These are phyloP conservation scores for Starmerella sirachaensis DNA, from an alignment of 805 yeast genomes.

Conservation along the genomic window DNA sequence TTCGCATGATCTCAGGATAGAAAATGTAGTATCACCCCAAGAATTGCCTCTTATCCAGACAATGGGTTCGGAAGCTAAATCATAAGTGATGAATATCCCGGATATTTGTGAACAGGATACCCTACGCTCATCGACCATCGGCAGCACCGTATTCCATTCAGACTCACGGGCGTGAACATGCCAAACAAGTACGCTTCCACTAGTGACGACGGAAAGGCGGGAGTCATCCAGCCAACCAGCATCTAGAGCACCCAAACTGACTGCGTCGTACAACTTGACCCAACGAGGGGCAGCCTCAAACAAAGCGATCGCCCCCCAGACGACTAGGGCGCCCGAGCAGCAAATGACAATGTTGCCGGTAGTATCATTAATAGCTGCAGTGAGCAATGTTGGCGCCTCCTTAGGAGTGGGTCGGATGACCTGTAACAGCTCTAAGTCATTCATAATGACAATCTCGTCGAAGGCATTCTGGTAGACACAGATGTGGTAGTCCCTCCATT, in stretches of 20 bases:
- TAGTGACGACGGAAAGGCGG: slow-evolving; percentile 38
- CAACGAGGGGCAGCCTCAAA: slow-evolving; percentile 19
- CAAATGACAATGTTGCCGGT: slow-evolving; percentile 39
- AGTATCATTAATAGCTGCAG: slow-evolving; percentile 47
- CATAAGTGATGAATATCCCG: too few species aligned
- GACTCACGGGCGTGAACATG: too few species aligned
- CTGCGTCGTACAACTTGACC: slow-evolving; percentile 3
- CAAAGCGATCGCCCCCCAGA: slow-evolving; percentile 21
- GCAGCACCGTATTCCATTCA: too few species aligned
- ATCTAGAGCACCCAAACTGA: slow-evolving; percentile 32
- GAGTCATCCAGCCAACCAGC: slow-evolving; percentile 42
- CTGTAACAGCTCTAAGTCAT: slow-evolving; percentile 46
- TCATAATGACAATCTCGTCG: slow-evolving; percentile 56
- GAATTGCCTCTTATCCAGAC: too few species aligned
- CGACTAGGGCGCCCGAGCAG: slow-evolving; percentile 14
- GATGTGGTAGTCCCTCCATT: slow-evolving; percentile 55
- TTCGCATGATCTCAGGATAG: too few species aligned
- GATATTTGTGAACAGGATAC: too few species aligned
- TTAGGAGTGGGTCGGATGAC: slow-evolving; percentile 44
- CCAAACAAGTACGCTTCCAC: not conserved
- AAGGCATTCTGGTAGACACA: slow-evolving; percentile 76
- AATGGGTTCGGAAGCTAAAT: too few species aligned
- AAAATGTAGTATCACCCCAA: too few species aligned
- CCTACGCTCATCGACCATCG: too few species aligned
- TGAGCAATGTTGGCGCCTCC: slow-evolving; percentile 53